Evolutionary conservation across 1,284 basidiomycete species (phyloP), one percentile per base, ranked within the genome.

Genomic region (Acaromyces ingoldii): DNA sequence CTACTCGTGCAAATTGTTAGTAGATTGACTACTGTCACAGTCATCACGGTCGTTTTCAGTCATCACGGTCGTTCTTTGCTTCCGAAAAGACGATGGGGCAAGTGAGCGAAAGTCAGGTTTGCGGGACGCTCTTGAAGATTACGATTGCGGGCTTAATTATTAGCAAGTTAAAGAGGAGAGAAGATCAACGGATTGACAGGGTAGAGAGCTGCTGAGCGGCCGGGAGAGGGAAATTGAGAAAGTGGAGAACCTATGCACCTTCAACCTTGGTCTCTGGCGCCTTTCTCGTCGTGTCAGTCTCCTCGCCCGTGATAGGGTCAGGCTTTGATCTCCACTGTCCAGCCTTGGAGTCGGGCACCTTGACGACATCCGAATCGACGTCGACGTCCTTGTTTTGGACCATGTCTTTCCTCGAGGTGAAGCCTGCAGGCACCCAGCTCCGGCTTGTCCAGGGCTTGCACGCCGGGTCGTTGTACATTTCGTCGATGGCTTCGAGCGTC

Each of bases 391-490:
- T 60, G 42, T 58, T 37, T n/a, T n/a, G n/a, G n/a, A n/a, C n/a
- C 10, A 42, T 25, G 17, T 30, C 30, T 26, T 28, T 53, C 17
- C 70, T 57, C 15, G 62, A 62, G 4, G 57, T 47, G 53, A 62
- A 66, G 19, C 72, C 66, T 10, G 60, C 59, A 2, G 77, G 77
- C 3, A 72, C 65, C 77, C 77, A 78, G 44, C 64, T 72, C 31
- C 79, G 65, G 13, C 83, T 85, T 25, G 79, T 85, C 85, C 84
- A 86, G 5, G 86, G 82, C 70, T 82, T 85, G 77, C 82, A 83
- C 2, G 72, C 70, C 6, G 82, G 81, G 74, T 87, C 85, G 70
- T 82, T 82, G 78, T 87, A 88, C 86, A 88, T 87, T 79, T 79
- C 77, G 70, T 88, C 84, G 44, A 88, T 84, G 55, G 77, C 79